Conservation (phyloP, 73 alveolate species). For the Durusdinium trenchii region DNA sequence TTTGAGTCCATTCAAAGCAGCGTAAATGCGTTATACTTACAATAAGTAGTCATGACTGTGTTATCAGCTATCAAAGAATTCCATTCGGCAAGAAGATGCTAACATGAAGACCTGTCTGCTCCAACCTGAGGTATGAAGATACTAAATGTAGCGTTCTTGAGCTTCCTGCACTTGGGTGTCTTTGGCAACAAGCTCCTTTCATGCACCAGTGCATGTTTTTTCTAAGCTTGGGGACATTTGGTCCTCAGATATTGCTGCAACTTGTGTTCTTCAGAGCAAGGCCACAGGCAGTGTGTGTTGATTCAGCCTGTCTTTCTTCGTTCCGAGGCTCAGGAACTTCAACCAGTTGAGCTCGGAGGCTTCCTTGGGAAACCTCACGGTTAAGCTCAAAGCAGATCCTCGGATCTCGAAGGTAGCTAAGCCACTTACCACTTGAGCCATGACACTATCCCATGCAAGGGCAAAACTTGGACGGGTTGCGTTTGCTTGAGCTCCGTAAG, state of each 20-base stretch:
- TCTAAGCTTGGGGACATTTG: neutral
- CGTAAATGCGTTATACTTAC: no score
- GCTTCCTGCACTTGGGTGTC: conserved; percentile 86
- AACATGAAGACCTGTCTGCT: no score
- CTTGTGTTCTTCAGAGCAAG: neutral
- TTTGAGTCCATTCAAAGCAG: no score
- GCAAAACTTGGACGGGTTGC: no score
- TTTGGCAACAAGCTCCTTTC: conserved; percentile 67
- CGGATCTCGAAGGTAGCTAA: no score
- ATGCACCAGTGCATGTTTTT: neutral
- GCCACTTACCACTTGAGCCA: no score
- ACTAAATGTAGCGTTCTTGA: conserved; percentile 70
- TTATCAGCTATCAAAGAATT: no score
- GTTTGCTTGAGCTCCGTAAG: no score
- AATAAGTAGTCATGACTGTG: no score
- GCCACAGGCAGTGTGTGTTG: neutral
- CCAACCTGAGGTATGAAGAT: conserved; percentile 65
- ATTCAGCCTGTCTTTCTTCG: neutral
- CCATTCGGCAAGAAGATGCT: no score
- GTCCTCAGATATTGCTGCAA: neutral
- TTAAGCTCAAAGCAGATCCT: conserved; percentile 77
- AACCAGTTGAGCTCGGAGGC: neutral
- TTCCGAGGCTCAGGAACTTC: neutral
- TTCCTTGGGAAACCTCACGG: conserved; percentile 84
- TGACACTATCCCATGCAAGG: no score